Evolutionary conservation across 2,329 filamentous ascomycete species (phyloP), one percentile per base, ranked within the genome.

Genomic region (Neonectria faginata): DNA sequence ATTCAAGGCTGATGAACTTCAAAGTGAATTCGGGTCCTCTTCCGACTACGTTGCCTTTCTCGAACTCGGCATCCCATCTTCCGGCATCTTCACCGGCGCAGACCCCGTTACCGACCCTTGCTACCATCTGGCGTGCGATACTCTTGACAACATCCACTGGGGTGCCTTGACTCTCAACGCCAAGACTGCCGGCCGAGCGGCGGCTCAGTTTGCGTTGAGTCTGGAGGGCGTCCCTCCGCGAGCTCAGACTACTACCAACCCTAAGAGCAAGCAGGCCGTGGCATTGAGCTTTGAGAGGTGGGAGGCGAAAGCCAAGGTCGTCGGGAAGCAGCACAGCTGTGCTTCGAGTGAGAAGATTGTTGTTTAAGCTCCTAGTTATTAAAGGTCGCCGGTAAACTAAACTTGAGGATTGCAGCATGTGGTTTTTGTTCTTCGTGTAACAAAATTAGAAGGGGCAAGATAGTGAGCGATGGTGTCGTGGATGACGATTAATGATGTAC

Each of bases 111-210:
- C 70, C 0, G 81, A 83, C 51, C 57, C 68, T 1, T 78, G 79
- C 76, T 80, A 81, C 73, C 78, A 84, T 68, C 62, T 77, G 41
- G 74, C 76, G 25, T 81, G 80, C 67, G 82, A 84, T 54, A 76
- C 70, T 41, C 72, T 80, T 25, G 59, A 73, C 42, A 82, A 83
- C 71, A 78, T 83, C 62, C 76, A 82, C 73, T 77, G 78, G 75
- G 76, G 78, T 2, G 80, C 80, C 3, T n/a, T 80, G 18, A 79
- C 75, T 0, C 67, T 76, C 55, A 82, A 79, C 66, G 66, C 79
- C 52, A 80, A 78, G 72, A 76, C 80, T 3, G 88, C 88, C 53
- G 87, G 84, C 2, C 78, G 82, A 62, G 82, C 81, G 2, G 81
- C 85, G 29, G 86, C 85, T 14, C 67, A 75, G 31, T 75, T 82